Evolutionary conservation across 2,329 filamentous ascomycete genomes (phyloP).

Genomic region (Leptographium lundbergii): DNA sequence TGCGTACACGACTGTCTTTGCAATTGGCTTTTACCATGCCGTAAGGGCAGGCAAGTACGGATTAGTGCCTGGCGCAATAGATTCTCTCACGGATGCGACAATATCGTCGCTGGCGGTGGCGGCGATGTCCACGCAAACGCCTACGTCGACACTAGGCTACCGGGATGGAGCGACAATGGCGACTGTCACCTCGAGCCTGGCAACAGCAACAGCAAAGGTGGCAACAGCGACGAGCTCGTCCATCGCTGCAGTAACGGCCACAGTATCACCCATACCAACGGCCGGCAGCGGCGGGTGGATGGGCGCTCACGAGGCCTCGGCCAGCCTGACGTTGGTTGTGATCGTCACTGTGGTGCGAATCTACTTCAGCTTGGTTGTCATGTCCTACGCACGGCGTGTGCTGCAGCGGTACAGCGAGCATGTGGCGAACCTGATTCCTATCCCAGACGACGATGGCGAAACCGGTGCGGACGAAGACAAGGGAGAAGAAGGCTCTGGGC

Average conservation of each 20-base stretch:
- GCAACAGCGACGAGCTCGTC: background rate
- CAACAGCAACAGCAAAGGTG: background rate
- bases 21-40: conserved; percentile 67
- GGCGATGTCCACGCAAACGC: background rate
- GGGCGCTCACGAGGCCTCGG: conserved; percentile 45
- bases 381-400: conserved; percentile 69
- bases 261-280: conserved; percentile 1
- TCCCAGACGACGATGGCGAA: conserved; percentile 32
- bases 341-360: conserved; percentile 61
- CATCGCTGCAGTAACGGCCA: background rate
- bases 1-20: conserved; percentile 71
- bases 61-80: background rate
- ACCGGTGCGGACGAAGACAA: conserved; percentile 18
- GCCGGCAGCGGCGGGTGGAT: conserved; percentile 12
- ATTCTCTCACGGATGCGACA: background rate
- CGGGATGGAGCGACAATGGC: background rate
- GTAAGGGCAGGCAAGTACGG: conserved; percentile 3
- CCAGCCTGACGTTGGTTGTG: conserved; percentile 66
- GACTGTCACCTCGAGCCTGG: background rate
- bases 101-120: background rate
- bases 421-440: conserved; percentile 2
- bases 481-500: background rate
- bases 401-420: conserved; percentile 54
- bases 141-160: background rate
- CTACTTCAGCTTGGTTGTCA: conserved; percentile 75